Evolutionary conservation across 2,329 filamentous ascomycete genomes (phyloP).

Genomic region (Ophiostoma novo-ulmi): DNA sequence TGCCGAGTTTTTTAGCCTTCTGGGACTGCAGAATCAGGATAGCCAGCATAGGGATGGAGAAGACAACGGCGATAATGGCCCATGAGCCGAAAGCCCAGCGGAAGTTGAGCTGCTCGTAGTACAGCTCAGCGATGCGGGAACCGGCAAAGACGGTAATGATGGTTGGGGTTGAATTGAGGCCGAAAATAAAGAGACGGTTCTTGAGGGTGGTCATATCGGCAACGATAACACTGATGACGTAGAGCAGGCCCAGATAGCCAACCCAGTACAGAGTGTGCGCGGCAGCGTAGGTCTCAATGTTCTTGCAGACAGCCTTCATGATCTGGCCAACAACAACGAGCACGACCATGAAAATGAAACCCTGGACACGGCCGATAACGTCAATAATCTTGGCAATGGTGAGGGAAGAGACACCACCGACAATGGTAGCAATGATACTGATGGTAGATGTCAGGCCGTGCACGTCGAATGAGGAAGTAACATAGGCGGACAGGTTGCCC

Average conservation of each 20-base stretch:
- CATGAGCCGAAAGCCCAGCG: slow-evolving; percentile 65
- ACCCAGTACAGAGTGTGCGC: slow-evolving; percentile 62
- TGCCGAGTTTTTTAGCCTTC: slow-evolving; percentile 52
- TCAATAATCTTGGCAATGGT: slow-evolving; percentile 63
- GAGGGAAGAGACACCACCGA: slow-evolving; percentile 56
- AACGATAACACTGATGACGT: slow-evolving; percentile 52
- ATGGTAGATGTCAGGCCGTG: slow-evolving; percentile 52
- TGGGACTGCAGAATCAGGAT: slow-evolving; percentile 55
- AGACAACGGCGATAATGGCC: slow-evolving; percentile 56
- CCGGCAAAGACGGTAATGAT: slow-evolving; percentile 60
- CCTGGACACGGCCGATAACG: slow-evolving; percentile 60
- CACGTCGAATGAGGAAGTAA: slow-evolving; percentile 46
- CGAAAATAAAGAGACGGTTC: slow-evolving; percentile 60
- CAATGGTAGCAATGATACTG: slow-evolving; percentile 49
- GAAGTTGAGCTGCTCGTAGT: slow-evolving; percentile 51
- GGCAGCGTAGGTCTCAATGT: slow-evolving; percentile 57
- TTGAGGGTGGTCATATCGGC: slow-evolving; percentile 61
- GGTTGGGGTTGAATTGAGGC: slow-evolving; percentile 61
- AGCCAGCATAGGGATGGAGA: slow-evolving; percentile 52
- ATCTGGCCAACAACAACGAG: slow-evolving; percentile 51
- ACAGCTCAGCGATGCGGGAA: slow-evolving; percentile 49
- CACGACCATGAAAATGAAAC: slow-evolving; percentile 50
- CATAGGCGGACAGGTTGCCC: slow-evolving; percentile 42
- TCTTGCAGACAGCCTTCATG: slow-evolving; percentile 60
- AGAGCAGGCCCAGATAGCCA: slow-evolving; percentile 44